These are phyloP conservation scores for Stylosanthes scabra DNA, from an alignment of 331 rosid genomes.

Conservation along the genomic window DNA sequence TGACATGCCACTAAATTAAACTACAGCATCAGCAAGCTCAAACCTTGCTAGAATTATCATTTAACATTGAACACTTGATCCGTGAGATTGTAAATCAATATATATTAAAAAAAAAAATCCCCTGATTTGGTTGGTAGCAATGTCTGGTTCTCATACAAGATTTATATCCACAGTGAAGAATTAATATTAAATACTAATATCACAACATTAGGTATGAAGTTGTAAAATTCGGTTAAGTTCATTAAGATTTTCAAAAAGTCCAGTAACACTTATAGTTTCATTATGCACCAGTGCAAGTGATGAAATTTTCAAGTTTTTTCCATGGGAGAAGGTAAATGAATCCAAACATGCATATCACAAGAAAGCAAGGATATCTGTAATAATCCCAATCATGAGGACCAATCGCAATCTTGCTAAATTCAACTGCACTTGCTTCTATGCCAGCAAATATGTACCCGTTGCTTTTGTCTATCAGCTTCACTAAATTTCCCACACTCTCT, in stretches of 20 bases:
- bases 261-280: constrained; percentile 5
- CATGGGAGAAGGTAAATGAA: neutral
- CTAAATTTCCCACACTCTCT: constrained; percentile 91
- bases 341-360: neutral
- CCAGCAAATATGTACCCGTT: constrained; percentile 93
- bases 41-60: neutral
- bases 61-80: neutral
- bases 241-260: constrained; percentile 18
- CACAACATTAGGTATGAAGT: neutral
- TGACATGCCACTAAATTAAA: neutral
- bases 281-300: constrained; percentile 8
- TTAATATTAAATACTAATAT: neutral
- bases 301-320: constrained; percentile 12
- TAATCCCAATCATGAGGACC: constrained; percentile 90
- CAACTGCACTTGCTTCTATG: constrained; percentile 85
- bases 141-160: constrained; percentile 3
- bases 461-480: constrained; percentile 88
- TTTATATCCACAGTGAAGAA: neutral
- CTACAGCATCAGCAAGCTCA: neutral
- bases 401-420: constrained; percentile 93
- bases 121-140: constrained; percentile 1
- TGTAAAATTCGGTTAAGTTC: constrained; percentile 5
- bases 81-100: constrained; percentile 17
- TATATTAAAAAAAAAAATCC: neutral
- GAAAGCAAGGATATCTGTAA: constrained; percentile 85